Percentiles rank a stretch among this genome's conserved stretches.
These are phyloP conservation scores for Flaveria sonorensis DNA, from an alignment of 129 eudicot genomes.

Conservation along the genomic window DNA sequence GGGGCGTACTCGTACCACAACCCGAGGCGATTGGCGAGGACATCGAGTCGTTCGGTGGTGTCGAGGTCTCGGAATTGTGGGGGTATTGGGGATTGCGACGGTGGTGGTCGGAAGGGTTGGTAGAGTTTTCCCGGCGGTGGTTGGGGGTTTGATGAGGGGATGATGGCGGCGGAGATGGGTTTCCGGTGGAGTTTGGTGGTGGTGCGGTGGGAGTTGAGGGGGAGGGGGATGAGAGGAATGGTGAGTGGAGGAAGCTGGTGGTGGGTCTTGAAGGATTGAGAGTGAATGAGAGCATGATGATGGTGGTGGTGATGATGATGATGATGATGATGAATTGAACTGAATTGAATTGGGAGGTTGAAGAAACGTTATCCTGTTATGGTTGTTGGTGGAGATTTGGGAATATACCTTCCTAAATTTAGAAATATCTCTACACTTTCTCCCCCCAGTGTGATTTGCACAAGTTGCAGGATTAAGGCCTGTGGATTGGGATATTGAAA, in stretches of 20 bases:
- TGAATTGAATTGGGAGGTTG: constrained; percentile 24
- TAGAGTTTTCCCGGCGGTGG: constrained; percentile 44
- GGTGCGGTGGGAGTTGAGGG: constrained; percentile 23
- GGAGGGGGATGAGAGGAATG: constrained; percentile 29
- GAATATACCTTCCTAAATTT: background rate
- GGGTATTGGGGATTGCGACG: constrained; percentile 74
- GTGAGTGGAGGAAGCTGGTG: constrained; percentile 32
- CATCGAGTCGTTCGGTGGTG: constrained; percentile 51
- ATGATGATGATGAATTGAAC: background rate
- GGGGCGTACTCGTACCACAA: constrained; percentile 82
- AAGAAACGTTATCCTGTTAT: constrained; percentile 34
- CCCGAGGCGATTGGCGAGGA: constrained; percentile 71
- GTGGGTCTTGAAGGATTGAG: constrained; percentile 40
- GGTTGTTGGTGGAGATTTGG: background rate
- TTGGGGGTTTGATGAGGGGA: constrained; percentile 37
- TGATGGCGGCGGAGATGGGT: constrained; percentile 45
- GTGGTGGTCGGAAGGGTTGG: constrained; percentile 85
- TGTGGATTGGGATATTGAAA: background rate
- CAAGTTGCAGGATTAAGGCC: background rate
- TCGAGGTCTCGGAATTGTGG: constrained; percentile 58
- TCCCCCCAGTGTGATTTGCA: background rate
- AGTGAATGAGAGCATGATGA: constrained; percentile 50
- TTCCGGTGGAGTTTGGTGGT: constrained; percentile 27
- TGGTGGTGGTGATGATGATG: background rate
- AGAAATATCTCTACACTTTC: background rate